A percentile compares a stretch with the other conserved stretches of the same genome.
These are phyloP conservation scores for Parascedosporium putredinis DNA, from an alignment of 2,329 filamentous ascomycete genomes.

Conservation along the genomic window DNA sequence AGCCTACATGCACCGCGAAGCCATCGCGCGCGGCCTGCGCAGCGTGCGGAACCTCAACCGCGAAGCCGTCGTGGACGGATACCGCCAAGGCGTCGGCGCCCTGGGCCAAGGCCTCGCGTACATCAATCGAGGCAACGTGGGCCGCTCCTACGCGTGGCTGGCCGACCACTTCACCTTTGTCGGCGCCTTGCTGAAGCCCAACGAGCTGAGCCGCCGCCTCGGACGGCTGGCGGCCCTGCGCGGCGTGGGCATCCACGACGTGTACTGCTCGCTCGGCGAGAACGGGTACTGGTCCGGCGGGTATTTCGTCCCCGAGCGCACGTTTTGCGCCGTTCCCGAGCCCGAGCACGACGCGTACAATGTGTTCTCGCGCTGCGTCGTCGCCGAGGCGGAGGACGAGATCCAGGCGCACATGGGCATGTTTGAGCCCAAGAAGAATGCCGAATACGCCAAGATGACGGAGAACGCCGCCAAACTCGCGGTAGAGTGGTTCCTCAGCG, in stretches of 20 bases:
- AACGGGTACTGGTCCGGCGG: conserved; percentile 54
- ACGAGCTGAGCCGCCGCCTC: conserved; percentile 60
- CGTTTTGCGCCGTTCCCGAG: conserved; percentile 65
- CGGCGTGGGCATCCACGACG: conserved; percentile 60
- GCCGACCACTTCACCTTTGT: conserved; percentile 80
- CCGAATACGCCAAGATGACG: conserved; percentile 53
- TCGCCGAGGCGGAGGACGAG: conserved; percentile 52
- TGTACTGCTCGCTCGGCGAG: conserved; percentile 67
- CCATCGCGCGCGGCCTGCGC: conserved; percentile 43
- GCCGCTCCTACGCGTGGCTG: conserved; percentile 66
- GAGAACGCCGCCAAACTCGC: conserved; percentile 46
- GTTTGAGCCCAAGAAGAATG: conserved; percentile 52
- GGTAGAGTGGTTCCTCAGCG: conserved; percentile 43
- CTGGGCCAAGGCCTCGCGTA: conserved; percentile 45
- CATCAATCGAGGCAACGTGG: conserved; percentile 47
- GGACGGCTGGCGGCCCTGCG: conserved; percentile 49
- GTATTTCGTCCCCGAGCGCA: conserved; percentile 56
- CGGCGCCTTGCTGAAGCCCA: conserved; percentile 63
- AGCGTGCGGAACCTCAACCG: conserved; percentile 36
- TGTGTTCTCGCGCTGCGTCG: conserved; percentile 44
- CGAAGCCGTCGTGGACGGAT: conserved; percentile 30
- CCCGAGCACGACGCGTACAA: conserved; percentile 30
- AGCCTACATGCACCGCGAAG: conserved; percentile 66
- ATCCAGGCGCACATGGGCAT: conserved; percentile 60
- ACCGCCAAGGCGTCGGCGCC: conserved; percentile 28